Evolutionary conservation across 2,329 filamentous ascomycete species (phyloP).

Genomic region (Rhynchosporium secalis): DNA sequence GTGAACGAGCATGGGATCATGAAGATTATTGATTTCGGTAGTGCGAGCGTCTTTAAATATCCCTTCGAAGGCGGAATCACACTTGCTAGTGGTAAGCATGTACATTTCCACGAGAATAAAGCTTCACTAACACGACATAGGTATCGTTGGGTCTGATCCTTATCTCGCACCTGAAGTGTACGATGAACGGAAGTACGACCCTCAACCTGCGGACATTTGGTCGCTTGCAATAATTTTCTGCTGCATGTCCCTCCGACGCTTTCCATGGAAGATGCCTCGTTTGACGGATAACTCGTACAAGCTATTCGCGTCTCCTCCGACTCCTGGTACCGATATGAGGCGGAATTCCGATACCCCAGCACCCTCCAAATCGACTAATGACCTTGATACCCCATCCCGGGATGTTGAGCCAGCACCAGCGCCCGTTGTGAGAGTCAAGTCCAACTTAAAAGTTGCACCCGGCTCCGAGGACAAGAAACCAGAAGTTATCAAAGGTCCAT

Average conservation of each 20-base stretch:
- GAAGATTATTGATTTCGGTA: conserved; percentile 99
- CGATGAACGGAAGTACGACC: conserved; percentile 89
- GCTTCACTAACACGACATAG: conserved; percentile 44
- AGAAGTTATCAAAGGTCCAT: conserved; percentile 87
- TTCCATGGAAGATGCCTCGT: conserved; percentile 95
- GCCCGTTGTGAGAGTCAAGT: conserved; percentile 24
- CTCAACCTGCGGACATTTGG: conserved; percentile 94
- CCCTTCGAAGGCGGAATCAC: conserved; percentile 91
- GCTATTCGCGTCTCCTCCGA: conserved; percentile 83
- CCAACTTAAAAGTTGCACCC: conserved; percentile 21
- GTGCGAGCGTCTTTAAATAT: conserved; percentile 94
- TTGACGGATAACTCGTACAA: conserved; percentile 93
- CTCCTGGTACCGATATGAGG: conserved; percentile 57
- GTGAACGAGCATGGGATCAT: conserved; percentile 96
- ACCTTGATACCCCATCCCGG: conserved; percentile 29
- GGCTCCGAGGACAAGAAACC: conserved; percentile 51
- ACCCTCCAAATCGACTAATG: conserved; percentile 34
- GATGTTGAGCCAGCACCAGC: conserved; percentile 25
- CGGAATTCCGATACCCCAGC: conserved; percentile 29
- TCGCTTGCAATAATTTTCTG: conserved; percentile 98
- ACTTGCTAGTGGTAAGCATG: conserved; percentile 69
- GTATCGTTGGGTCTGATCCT: conserved; percentile 82
- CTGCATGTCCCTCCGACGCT: conserved; percentile 93
- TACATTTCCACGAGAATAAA: background rate
- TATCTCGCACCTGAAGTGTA: conserved; percentile 98